phyloP scores from a whole-genome alignment of 169 alveolate species.

The Plasmodium relictum region DNA sequence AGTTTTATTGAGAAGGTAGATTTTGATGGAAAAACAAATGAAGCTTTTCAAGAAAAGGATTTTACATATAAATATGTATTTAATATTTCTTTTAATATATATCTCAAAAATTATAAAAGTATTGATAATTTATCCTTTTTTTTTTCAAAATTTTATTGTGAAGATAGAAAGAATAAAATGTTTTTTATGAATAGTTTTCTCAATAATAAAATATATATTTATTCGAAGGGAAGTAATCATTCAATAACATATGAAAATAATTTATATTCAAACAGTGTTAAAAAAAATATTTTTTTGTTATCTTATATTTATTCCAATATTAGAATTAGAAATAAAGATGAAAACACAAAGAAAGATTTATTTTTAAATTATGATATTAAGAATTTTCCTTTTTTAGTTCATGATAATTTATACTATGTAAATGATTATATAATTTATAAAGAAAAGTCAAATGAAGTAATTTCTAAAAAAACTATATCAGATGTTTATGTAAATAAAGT shows the following conservation, averaged over 20 bases:
- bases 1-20: not conserved
- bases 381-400: conserved; percentile 18
- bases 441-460: not conserved
- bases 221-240: not conserved
- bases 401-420: conserved; percentile 5
- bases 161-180: conserved; percentile 2
- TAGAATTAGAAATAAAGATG: not conserved
- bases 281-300: conserved; percentile 7
- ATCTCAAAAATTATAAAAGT: conserved; percentile 8
- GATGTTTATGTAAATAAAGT: conserved; percentile 9
- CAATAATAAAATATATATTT: conserved; percentile 20
- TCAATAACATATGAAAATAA: conserved; percentile 6
- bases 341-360: not conserved
- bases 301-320: conserved; percentile 1
- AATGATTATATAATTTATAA: conserved; percentile 16
- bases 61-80: conserved; percentile 14
- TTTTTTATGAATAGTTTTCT: conserved; percentile 13
- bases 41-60: not conserved
- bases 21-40: not conserved
- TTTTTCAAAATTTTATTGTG: conserved; percentile 38
- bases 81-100: conserved; percentile 31
- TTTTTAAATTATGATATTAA: not conserved
- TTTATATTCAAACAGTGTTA: not conserved
- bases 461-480: not conserved
- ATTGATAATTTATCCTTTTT: conserved; percentile 18